These are phyloP conservation scores for Globisporangium okanoganense DNA, from an alignment of 352 stramenopile species.

Conservation along the genomic window DNA sequence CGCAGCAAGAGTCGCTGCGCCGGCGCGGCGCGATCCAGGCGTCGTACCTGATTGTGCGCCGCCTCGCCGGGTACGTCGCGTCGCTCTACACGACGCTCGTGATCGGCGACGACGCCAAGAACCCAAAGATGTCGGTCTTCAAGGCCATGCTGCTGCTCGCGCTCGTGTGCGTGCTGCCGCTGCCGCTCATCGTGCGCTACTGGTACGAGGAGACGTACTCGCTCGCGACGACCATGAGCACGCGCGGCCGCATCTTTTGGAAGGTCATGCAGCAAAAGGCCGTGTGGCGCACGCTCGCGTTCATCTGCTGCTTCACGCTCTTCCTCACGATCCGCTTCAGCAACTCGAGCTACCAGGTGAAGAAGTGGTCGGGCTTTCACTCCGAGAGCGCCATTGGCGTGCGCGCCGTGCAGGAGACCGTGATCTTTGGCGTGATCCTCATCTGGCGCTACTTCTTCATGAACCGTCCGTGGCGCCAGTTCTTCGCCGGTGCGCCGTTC, in stretches of 20 bases:
- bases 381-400: slow-evolving; percentile 20
- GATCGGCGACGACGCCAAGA: slow-evolving; percentile 13
- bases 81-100: slow-evolving; percentile 5
- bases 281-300: slow-evolving; percentile 38
- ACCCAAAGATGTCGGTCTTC: slow-evolving; percentile 8
- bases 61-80: slow-evolving; percentile 15
- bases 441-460: slow-evolving; percentile 43
- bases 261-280: slow-evolving; percentile 54
- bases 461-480: slow-evolving; percentile 35
- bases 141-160: slow-evolving; percentile 27
- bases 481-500: slow-evolving; percentile 26
- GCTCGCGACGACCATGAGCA: slow-evolving; percentile 33
- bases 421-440: slow-evolving; percentile 20
- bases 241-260: slow-evolving; percentile 35
- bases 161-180: slow-evolving; percentile 22
- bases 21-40: slow-evolving; percentile 31
- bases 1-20: slow-evolving; percentile 33
- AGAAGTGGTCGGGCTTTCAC: slow-evolving; percentile 22
- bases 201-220: slow-evolving; percentile 48
- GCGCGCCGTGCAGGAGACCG: slow-evolving; percentile 21
- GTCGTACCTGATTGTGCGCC: slow-evolving; percentile 36
- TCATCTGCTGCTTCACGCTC: slow-evolving; percentile 40
- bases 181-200: slow-evolving; percentile 31
- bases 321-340: slow-evolving; percentile 35
- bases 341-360: slow-evolving; percentile 17